Percentiles rank a stretch among this genome's conserved stretches.
Conservation (phyloP, 164 flowering plant genomes). For the Cinnamomum micranthum region DNA sequence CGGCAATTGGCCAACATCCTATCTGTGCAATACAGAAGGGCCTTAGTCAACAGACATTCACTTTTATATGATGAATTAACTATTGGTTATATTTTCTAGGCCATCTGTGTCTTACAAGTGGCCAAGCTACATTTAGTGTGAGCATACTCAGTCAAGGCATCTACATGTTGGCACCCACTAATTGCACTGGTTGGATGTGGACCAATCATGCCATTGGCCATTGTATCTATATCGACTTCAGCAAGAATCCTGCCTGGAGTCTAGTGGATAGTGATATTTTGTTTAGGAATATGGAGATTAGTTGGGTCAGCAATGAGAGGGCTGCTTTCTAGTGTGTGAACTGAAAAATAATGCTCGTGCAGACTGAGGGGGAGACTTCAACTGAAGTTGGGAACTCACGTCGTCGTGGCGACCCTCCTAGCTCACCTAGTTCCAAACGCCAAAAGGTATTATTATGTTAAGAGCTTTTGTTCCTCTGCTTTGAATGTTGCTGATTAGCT, state of each 20-base stretch:
- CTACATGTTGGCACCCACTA: no score
- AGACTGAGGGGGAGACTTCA: constrained; percentile 28
- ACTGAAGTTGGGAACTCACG: constrained; percentile 23
- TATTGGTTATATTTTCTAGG: no score
- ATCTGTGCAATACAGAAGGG: no score
- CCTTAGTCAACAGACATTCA: no score
- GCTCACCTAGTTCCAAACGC: constrained; percentile 51
- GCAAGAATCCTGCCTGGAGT: background rate
- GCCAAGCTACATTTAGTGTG: no score
- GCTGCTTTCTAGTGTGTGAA: background rate
- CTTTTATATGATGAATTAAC: no score
- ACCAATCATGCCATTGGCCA: no score
- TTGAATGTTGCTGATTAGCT: background rate
- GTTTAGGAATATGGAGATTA: background rate
- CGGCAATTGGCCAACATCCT: no score
- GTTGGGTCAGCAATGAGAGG: no score
- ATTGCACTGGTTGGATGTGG: no score
- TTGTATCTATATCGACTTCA: background rate
- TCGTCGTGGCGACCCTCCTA: constrained; percentile 23
- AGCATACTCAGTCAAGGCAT: no score
- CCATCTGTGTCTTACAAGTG: no score
- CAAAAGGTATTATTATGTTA: constrained; percentile 42
- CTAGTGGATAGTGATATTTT: background rate
- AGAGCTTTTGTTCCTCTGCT: background rate
- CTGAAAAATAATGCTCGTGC: constrained; percentile 7